Evolutionary conservation across 352 stramenopile genomes (phyloP).

Genomic region (Blastocystis sp.): DNA sequence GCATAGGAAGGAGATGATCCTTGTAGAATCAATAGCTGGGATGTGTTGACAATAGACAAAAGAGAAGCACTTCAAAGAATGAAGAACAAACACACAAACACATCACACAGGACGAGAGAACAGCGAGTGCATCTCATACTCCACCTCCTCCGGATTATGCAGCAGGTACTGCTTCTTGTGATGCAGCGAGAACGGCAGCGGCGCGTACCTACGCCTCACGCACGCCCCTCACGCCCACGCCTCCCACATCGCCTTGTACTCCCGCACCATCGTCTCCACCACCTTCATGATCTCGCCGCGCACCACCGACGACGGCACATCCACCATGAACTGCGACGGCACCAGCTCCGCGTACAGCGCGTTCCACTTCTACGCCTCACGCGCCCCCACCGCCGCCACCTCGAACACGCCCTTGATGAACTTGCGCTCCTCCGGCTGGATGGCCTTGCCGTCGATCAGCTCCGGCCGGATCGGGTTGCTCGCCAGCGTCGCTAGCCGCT

Average conservation of each 20-base stretch:
- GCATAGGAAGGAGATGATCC: too few relatives aligned
- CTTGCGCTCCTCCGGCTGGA: not conserved
- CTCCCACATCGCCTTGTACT: conserved; percentile 54
- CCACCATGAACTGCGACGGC: conserved; percentile 27
- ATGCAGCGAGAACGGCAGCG: conserved; percentile 47
- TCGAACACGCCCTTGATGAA: conserved; percentile 50
- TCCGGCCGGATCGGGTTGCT: conserved; percentile 1
- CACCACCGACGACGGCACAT: conserved; percentile 8
- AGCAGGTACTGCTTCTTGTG: conserved; percentile 45
- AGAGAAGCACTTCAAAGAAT: too few relatives aligned
- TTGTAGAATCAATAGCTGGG: too few relatives aligned
- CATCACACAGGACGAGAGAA: conserved; percentile 14
- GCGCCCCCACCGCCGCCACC: not conserved
- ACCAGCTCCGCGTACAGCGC: conserved; percentile 44
- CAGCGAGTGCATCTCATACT: conserved; percentile 14
- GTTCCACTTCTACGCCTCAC: conserved; percentile 29
- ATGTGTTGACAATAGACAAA: too few relatives aligned
- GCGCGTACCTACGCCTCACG: not conserved
- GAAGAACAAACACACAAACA: conserved; percentile 15
- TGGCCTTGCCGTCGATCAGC: not conserved
- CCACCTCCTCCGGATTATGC: conserved; percentile 39
- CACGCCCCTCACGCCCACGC: not conserved
- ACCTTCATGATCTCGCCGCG: conserved; percentile 20
- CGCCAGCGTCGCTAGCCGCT: not conserved
- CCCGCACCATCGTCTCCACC: conserved; percentile 13